These are phyloP conservation scores for Komagataella pastoris DNA, from an alignment of 805 yeast genomes.

Conservation along the genomic window DNA sequence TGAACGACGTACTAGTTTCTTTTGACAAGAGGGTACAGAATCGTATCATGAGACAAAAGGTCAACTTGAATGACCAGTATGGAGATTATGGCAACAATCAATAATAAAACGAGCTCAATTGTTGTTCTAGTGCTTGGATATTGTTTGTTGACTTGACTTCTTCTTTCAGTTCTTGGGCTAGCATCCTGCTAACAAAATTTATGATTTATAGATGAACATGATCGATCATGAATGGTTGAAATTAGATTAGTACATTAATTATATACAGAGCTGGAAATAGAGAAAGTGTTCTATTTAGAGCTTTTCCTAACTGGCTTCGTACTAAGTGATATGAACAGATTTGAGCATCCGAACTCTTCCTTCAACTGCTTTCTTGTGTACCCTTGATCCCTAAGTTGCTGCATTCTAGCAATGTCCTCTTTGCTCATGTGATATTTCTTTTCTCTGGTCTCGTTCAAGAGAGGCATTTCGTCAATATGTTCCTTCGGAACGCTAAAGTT, in stretches of 20 bases:
- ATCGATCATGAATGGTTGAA: neutral
- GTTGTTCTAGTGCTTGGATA: neutral
- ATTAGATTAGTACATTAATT: neutral
- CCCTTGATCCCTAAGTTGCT: slow-evolving; percentile 15
- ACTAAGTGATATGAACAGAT: slow-evolving; percentile 17
- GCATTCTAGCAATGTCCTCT: slow-evolving; percentile 15
- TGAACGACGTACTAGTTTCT: neutral
- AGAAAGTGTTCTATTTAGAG: neutral
- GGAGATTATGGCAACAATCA: neutral
- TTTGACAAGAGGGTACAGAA: neutral
- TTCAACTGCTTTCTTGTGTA: slow-evolving; percentile 15
- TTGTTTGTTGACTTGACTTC: neutral
- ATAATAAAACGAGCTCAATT: neutral
- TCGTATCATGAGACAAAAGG: neutral
- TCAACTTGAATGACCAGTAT: neutral
- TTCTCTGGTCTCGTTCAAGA: slow-evolving; percentile 10
- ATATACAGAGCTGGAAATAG: neutral
- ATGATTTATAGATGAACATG: neutral
- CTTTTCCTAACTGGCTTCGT: slow-evolving; percentile 5
- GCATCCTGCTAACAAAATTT: neutral
- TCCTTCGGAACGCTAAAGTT: slow-evolving; percentile 9
- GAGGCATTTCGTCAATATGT: slow-evolving; percentile 16
- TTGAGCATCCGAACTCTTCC: slow-evolving; percentile 15
- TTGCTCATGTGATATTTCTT: slow-evolving; percentile 13
- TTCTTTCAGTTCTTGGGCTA: neutral